Conservation (phyloP, 352 stramenopile genomes). For the Pythium rhizo-oryzae region DNA sequence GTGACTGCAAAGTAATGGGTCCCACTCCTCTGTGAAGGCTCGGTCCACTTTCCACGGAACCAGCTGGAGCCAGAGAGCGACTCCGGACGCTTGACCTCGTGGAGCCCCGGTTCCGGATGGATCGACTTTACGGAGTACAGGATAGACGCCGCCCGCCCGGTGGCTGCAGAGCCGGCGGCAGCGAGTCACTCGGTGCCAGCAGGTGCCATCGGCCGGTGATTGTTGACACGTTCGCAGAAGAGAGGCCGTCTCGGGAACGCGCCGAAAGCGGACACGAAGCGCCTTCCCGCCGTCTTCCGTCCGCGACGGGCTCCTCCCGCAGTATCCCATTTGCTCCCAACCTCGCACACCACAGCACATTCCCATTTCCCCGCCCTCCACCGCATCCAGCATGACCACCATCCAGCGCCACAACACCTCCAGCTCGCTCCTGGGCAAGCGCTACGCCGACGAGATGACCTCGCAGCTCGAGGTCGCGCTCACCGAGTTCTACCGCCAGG, state of each 20-base stretch:
- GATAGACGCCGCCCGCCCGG: not conserved
- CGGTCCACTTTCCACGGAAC: constrained; percentile 12
- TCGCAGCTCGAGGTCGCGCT: constrained; percentile 58
- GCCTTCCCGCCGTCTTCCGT: not conserved
- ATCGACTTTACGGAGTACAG: not conserved
- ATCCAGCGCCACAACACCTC: constrained; percentile 12
- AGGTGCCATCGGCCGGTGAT: constrained; percentile 8
- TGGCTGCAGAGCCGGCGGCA: not conserved
- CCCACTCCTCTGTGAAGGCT: not conserved
- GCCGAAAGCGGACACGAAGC: not conserved
- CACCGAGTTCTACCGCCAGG: constrained; percentile 84
- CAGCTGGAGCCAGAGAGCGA: not conserved
- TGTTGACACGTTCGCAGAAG: constrained; percentile 24
- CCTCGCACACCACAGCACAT: not conserved
- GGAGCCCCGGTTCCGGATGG: not conserved
- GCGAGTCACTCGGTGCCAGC: not conserved
- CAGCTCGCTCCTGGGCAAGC: constrained; percentile 67
- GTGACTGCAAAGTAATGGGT: not conserved
- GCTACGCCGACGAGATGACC: constrained; percentile 61
- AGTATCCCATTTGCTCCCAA: constrained; percentile 26
- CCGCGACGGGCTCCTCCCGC: not conserved
- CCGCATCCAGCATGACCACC: constrained; percentile 13
- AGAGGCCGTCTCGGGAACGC: not conserved
- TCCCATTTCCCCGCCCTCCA: not conserved
- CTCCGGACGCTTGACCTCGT: not conserved